Evolutionary conservation across 345 rosid species (phyloP), one percentile per base, ranked within the genome.

Genomic region (Populus deltoides): DNA sequence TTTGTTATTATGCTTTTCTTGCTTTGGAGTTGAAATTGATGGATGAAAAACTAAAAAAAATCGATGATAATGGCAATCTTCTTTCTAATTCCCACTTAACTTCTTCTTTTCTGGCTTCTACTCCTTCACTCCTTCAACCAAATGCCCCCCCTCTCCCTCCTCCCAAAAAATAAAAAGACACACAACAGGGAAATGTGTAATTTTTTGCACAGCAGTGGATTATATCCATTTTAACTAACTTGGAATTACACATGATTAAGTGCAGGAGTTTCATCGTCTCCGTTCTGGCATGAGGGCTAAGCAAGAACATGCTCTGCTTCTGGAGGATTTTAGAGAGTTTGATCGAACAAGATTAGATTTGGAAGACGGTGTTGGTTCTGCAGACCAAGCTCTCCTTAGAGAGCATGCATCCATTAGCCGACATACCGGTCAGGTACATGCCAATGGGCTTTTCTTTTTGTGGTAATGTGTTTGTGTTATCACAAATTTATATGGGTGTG

Each of bases 191-290:
- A 70, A 39, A 22, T 8, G 47, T n/a, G 8, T 22, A 18, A 20
- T 39, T 20, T 70, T 2, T 43, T 3, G 45, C 29, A 6, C 6
- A 31, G 15, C 47, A 61, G 49, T 70, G 22, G n/a, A 39, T 35
- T 43, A 33, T 20, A 15, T 24, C 4, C n/a, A 68, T 4, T 49
- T 17, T 76, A 63, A 69, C 81, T 83, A 81, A 82, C 78, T 31
- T 74, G 70, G 68, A 79, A 68, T 77, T 79, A 39, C 67, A n/a
- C 71, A 73, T 80, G 73, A 78, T 61, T 81, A 86, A 87, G 81
- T 92, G 97, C 95, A 96, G 99, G 99, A 96, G 84, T 96, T 93
- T 86, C 88, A 89, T 79, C 93, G 97, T 82, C 97, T 92, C 65
- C 90, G 92, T 51, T 93, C 97, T 61, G 90, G 91, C 87, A 97